Base-by-base conservation (phyloP, 2,329 filamentous ascomycete species). In the Parastagonospora avenae region DNA sequence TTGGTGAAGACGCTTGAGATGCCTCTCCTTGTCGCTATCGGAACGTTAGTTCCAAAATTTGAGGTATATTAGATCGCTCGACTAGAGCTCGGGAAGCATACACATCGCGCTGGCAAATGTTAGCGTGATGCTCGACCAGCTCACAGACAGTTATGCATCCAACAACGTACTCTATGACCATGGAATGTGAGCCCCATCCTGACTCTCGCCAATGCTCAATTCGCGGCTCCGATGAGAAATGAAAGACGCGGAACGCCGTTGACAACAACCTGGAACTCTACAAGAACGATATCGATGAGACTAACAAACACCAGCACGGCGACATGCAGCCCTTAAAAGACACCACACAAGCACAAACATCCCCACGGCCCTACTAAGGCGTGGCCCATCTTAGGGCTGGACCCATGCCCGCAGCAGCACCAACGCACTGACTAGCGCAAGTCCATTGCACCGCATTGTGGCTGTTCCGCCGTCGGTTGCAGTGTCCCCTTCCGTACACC, bases 101-200 rank as follows among this genome's bases (percentile, higher is more conserved):
- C 68, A 65, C 64, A 48, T 63, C 66, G 59, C 61, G 50, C 53
- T 64, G 36, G 14, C 14, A 28, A 39, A 10, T 14, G 47, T 62
- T 32, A 62, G 59, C 32, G 29, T 4, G 11, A 10, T 11, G 9
- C 36, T 16, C 4, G 8, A 27, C 12, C 15, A 28, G 7, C 27
- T 6, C 19, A 27, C n/a, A 8, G 9, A 40, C 35, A 33, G 6
- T n/a, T n/a, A 6, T 2, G 2, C 33, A 10, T n/a, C 8, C 8
- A 37, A 24, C n/a, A 24, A 38, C 50, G 36, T 38, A 50, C 58
- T 52, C 61, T 67, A 48, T 65, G 64, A 40, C 63, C 67, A 47
- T 71, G 66, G 31, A 71, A 67, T 45, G 54, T 64, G 58, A 68
- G 64, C 41, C 68, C 69, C 68, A 72, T 72, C 10, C 38, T 60